Percentiles rank a stretch among this genome's conserved stretches.
phyloP scores from a whole-genome alignment of 371 early-diverging fungal genomes.

The Mucor irregularis region DNA sequence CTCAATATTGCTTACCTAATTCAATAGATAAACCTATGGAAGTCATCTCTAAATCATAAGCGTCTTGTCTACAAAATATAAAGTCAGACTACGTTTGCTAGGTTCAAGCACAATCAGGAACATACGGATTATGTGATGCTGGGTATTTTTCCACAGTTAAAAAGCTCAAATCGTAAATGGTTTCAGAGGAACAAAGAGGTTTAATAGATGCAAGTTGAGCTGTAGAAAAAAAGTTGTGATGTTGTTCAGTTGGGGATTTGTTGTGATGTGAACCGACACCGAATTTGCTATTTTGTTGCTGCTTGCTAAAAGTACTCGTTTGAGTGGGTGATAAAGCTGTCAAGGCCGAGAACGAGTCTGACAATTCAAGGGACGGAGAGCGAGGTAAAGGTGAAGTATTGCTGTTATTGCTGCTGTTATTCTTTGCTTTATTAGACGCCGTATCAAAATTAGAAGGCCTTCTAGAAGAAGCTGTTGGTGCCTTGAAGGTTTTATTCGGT shows the following conservation, averaged over 20 bases:
- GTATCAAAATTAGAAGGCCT: conserved; percentile 25
- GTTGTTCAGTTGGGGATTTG: conserved; percentile 15
- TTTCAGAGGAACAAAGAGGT: conserved; percentile 40
- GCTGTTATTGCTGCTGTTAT: not conserved
- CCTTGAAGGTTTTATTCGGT: conserved; percentile 34
- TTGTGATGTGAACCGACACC: not conserved
- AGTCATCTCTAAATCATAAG: conserved; percentile 74
- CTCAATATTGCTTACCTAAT: conserved; percentile 45
- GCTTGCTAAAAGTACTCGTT: not conserved
- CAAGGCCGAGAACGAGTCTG: conserved; percentile 28
- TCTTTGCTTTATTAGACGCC: conserved; percentile 3
- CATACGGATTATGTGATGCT: conserved; percentile 47
- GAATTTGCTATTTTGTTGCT: not conserved
- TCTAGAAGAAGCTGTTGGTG: conserved; percentile 18
- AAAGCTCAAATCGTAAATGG: conserved; percentile 34
- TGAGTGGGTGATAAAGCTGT: conserved; percentile 1
- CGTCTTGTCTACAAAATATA: conserved; percentile 59
- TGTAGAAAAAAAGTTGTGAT: conserved; percentile 34
- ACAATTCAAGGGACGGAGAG: conserved; percentile 31
- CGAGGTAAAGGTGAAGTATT: conserved; percentile 21
- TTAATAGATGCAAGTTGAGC: conserved; percentile 46
- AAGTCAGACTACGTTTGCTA: too few species aligned
- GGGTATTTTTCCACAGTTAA: conserved; percentile 52
- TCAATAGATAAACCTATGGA: conserved; percentile 65
- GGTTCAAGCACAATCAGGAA: too few species aligned